Evolutionary conservation across 371 early-diverging fungal genomes (phyloP), one percentile per base, ranked within the genome.

Genomic region (Parasitella parasitica): DNA sequence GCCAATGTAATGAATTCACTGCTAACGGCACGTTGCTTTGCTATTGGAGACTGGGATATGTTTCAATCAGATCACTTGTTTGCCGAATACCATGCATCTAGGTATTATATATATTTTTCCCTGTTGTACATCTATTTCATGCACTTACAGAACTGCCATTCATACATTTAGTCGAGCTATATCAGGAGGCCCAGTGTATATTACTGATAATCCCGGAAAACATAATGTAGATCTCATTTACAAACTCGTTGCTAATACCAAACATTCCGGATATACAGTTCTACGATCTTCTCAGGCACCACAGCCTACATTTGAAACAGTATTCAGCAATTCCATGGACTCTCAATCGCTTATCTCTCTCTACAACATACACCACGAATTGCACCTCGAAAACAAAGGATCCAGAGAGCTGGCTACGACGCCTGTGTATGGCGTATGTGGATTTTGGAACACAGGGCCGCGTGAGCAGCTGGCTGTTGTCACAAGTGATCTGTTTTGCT

Each of bases 31-130:
- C 36, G 57, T 4, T 61, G 59, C 12, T 18, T 34, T 2, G 27
- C 64, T 2, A 53, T 76, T 12, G 58, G 66, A 4, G 83, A 83
- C 48, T 83, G 80, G 80, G 83, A 83, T 54, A 83, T 84, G 83
- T 84, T 83, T 66, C 78, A 83, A 61, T 66, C 78, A n/a, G 9
- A 41, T 15, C 82, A 81, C 66, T 54, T 59, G 11, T 83, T 71
- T 55, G 75, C 77, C 0, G 63, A 66, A 30, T 76, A 63, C 54
- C 84, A 84, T 67, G 83, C 80, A 3, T 60, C 75, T 35, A 66
- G 65, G 69, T 64, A 63, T 15, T 4, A 16, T 18, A 39, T 18
- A 54, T 20, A n/a, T n/a, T n/a, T n/a, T n/a, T n/a, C n/a, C n/a
- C n/a, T n/a, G n/a, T n/a, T n/a, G n/a, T n/a, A n/a, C n/a, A n/a